Evolutionary conservation across 768 basidiomycete genomes (phyloP).

Genomic region (Xerocomus spinulosus): DNA sequence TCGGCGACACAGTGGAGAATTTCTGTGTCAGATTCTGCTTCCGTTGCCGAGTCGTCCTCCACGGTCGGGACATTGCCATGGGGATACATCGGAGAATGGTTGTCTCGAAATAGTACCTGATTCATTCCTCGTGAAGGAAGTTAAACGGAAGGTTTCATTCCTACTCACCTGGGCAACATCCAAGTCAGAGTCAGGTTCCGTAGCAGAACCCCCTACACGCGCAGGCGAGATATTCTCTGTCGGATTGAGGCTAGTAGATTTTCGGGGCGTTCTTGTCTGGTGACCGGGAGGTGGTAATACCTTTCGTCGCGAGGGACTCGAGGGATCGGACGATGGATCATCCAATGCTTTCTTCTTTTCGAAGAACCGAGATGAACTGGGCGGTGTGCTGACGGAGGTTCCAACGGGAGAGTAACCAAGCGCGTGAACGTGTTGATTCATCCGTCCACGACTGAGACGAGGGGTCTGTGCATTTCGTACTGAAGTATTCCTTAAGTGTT

Average conservation of each 20-base stretch:
- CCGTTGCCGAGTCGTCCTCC: constrained; percentile 28
- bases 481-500: neutral
- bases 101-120: neutral
- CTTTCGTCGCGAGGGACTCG: neutral
- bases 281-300: constrained; percentile 1
- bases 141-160: neutral
- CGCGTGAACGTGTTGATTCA: neutral
- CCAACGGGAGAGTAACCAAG: constrained; percentile 4
- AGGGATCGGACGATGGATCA: neutral
- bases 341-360: constrained; percentile 2
- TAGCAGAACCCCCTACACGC: constrained; percentile 24
- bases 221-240: constrained; percentile 4
- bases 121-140: neutral
- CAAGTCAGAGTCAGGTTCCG: constrained; percentile 30
- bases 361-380: neutral
- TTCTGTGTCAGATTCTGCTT: constrained; percentile 32
- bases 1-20: constrained; percentile 18
- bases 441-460: neutral
- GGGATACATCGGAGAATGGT: neutral
- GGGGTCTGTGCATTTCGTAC: neutral
- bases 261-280: neutral
- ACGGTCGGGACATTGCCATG: neutral
- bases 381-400: neutral
- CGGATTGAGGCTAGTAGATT: constrained; percentile 1
- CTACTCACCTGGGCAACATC: constrained; percentile 9